phyloP scores from a whole-genome alignment of 805 yeast species.

The Tetrapisispora nanseiensis region DNA sequence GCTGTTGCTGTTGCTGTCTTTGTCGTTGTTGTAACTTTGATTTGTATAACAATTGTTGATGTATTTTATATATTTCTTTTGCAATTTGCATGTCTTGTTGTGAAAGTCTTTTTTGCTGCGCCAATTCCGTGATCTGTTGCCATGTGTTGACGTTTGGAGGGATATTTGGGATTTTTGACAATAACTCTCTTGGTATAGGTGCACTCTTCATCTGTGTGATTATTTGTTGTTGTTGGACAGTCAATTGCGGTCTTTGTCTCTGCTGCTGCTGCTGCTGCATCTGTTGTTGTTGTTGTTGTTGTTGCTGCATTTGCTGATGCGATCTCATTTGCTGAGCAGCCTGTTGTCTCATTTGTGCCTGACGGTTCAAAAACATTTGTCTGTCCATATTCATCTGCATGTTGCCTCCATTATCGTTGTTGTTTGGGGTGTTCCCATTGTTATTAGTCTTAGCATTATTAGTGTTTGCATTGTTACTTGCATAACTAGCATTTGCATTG shows the following conservation, averaged over 20 bases:
- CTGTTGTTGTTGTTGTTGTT: conserved; percentile 13
- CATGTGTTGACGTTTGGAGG: conserved; percentile 77
- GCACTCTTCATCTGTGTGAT: conserved; percentile 45
- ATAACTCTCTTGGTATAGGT: conserved; percentile 39
- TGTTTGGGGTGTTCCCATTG: conserved; percentile 17
- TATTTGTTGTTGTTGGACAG: conserved; percentile 24
- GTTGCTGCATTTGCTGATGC: conserved; percentile 19
- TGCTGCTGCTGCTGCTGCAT: conserved; percentile 19
- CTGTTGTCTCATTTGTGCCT: conserved; percentile 44
- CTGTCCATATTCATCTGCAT: conserved; percentile 25
- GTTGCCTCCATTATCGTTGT: conserved; percentile 17
- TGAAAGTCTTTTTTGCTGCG: conserved; percentile 28
- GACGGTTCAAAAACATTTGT: conserved; percentile 36
- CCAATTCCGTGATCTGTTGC: conserved; percentile 35
- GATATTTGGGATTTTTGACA: conserved; percentile 19
- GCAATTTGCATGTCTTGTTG: conserved; percentile 26
- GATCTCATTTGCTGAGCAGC: conserved; percentile 38
- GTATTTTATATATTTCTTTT: conserved; percentile 46
- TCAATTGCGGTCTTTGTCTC: conserved; percentile 17
- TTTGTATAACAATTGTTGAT: conserved; percentile 45
- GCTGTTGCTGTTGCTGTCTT: conserved; percentile 20
- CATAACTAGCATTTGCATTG: not conserved
- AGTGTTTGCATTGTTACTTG: not conserved
- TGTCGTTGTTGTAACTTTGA: conserved; percentile 33
- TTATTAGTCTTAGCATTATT: not conserved